Conservation (phyloP, 169 alveolate genomes). For the Cryptosporidium meleagridis region DNA sequence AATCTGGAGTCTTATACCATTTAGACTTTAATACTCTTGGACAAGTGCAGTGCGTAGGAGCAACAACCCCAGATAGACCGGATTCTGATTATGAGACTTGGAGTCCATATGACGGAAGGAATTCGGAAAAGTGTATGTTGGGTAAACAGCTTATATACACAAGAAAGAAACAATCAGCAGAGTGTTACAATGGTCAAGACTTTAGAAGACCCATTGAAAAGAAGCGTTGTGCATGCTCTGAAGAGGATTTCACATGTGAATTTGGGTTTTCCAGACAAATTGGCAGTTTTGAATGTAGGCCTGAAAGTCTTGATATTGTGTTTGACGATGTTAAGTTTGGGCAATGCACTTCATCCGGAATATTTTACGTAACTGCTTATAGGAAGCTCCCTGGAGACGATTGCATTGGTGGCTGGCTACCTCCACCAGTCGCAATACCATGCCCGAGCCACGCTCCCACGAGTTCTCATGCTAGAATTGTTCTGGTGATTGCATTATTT, state of each 20-base stretch:
- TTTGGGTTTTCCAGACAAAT: slow-evolving; percentile 91
- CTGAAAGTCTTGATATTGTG: slow-evolving; percentile 69
- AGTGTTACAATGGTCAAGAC: slow-evolving; percentile 97
- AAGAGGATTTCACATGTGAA: slow-evolving; percentile 98
- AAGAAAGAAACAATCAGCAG: slow-evolving; percentile 94
- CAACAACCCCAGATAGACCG: slow-evolving; percentile 92
- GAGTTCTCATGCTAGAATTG: slow-evolving; percentile 69
- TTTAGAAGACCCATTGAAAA: slow-evolving; percentile 91
- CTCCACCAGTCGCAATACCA: slow-evolving; percentile 90
- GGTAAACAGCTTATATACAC: slow-evolving; percentile 93
- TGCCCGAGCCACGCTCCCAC: slow-evolving; percentile 90
- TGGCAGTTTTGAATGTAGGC: slow-evolving; percentile 86
- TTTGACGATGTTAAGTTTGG: slow-evolving; percentile 78
- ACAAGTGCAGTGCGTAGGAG: slow-evolving; percentile 94
- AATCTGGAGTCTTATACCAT: slow-evolving; percentile 92
- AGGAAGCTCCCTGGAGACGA: slow-evolving; percentile 96
- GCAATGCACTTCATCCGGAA: slow-evolving; percentile 73
- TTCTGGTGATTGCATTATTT: slow-evolving; percentile 13
- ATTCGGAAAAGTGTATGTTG: slow-evolving; percentile 86
- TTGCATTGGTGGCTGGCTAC: slow-evolving; percentile 96
- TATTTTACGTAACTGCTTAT: slow-evolving; percentile 83
- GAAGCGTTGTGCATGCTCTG: slow-evolving; percentile 94
- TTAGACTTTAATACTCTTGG: slow-evolving; percentile 94
- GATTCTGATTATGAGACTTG: slow-evolving; percentile 97
- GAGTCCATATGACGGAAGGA: slow-evolving; percentile 83